Conservation (phyloP, 768 basidiomycete genomes). For the Phlebiopsis flavidoalba region DNA sequence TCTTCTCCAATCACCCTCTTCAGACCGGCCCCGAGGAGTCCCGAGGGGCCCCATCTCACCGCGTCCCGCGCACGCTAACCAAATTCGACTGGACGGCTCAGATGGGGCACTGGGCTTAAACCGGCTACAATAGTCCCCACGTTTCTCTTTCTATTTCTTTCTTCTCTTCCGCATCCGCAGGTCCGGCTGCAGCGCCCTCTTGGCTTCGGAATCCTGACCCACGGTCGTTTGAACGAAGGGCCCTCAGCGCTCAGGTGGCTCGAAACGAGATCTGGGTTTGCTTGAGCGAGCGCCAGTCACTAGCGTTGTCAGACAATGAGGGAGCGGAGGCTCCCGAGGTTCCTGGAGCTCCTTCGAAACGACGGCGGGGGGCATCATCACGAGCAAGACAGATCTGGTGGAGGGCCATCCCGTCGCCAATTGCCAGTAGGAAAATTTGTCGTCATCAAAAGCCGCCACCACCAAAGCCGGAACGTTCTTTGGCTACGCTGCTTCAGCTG, state of each 20-base stretch:
- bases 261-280: conserved; percentile 29
- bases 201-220: conserved; percentile 44
- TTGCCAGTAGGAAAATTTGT: conserved; percentile 79
- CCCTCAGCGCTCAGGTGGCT: conserved; percentile 42
- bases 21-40: conserved; percentile 32
- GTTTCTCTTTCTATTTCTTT: too few relatives aligned
- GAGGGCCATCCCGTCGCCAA: conserved; percentile 87
- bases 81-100: conserved; percentile 35
- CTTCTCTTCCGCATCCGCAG: conserved; percentile 79
- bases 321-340: conserved; percentile 39
- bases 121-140: conserved; percentile 69
- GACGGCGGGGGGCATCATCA: conserved; percentile 60
- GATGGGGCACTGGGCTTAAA: conserved; percentile 53
- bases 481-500: conserved; percentile 43
- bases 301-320: conserved; percentile 53
- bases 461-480: conserved; percentile 60
- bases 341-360: conserved; percentile 49
- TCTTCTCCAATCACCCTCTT: conserved; percentile 73
- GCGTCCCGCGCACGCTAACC: conserved; percentile 44
- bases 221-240: conserved; percentile 47
- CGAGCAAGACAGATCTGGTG: conserved; percentile 63
- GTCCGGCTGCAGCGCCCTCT: conserved; percentile 32
- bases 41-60: conserved; percentile 52
- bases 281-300: conserved; percentile 79
- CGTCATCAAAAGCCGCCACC: conserved; percentile 54